phyloP scores from a whole-genome alignment of 192 early-diverging fungal genomes.

The Coemansia sp. region DNA sequence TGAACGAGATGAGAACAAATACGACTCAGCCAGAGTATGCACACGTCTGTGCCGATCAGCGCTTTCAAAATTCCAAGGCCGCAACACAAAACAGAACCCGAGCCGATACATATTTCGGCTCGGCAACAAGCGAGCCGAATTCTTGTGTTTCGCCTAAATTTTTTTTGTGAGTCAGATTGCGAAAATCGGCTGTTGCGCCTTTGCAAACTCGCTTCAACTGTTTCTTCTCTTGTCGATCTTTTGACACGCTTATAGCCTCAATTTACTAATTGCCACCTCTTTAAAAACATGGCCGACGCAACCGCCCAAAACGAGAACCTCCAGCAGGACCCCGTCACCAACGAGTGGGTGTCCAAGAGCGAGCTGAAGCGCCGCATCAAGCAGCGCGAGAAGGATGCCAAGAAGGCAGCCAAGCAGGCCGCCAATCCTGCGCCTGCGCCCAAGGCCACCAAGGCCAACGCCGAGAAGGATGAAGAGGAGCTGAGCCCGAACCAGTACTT shows the following conservation, averaged over 20 bases:
- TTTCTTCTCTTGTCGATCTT: constrained; percentile 3
- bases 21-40: background rate
- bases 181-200: too few species aligned
- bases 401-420: constrained; percentile 84
- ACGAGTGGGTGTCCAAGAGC: constrained; percentile 93
- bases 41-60: too few species aligned
- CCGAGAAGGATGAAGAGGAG: constrained; percentile 74
- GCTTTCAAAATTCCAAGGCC: too few species aligned
- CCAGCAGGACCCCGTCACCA: constrained; percentile 79
- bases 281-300: constrained; percentile 9
- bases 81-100: background rate
- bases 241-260: background rate
- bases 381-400: constrained; percentile 85
- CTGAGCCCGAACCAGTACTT: constrained; percentile 96
- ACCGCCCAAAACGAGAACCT: constrained; percentile 53
- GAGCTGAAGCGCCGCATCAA: constrained; percentile 92
- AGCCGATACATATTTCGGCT: background rate
- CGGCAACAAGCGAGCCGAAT: constrained; percentile 2
- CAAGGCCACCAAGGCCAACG: constrained; percentile 39
- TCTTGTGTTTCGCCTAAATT: constrained; percentile 6
- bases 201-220: background rate
- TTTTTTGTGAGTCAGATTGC: constrained; percentile 6
- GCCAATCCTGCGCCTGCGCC: constrained; percentile 60
- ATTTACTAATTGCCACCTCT: background rate
- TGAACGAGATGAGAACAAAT: constrained; percentile 7